These are phyloP conservation scores for Linanthus parryae DNA, from an alignment of 148 eudicot species.

Conservation along the genomic window DNA sequence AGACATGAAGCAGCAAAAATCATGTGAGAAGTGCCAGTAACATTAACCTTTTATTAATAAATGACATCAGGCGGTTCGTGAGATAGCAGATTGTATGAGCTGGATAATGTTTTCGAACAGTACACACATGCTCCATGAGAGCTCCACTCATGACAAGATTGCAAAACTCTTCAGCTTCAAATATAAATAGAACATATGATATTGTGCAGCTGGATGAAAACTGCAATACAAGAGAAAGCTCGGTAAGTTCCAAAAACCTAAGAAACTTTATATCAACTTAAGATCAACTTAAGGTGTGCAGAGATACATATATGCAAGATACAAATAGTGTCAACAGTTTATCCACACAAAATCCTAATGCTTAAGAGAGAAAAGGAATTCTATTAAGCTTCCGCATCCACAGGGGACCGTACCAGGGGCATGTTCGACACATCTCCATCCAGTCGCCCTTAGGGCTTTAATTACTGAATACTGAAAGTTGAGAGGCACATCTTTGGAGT, in stretches of 20 bases:
- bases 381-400: too few species aligned
- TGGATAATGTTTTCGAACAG: conserved; percentile 63
- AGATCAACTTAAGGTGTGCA: too few species aligned
- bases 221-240: conserved; percentile 34
- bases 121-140: conserved; percentile 47
- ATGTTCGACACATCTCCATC: too few species aligned
- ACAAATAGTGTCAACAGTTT: too few species aligned
- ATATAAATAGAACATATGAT: conserved; percentile 61
- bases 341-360: too few species aligned
- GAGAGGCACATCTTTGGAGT: too few species aligned
- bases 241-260: background rate
- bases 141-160: conserved; percentile 49
- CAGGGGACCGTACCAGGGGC: too few species aligned
- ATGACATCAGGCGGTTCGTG: conserved; percentile 72
- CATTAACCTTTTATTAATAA: conserved; percentile 71
- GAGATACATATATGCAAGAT: too few species aligned
- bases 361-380: too few species aligned
- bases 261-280: too few species aligned
- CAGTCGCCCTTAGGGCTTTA: too few species aligned
- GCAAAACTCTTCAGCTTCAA: conserved; percentile 90
- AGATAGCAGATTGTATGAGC: conserved; percentile 74
- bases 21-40: background rate
- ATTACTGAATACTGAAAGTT: too few species aligned
- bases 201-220: conserved; percentile 30
- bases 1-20: background rate